A percentile compares a stretch with the other conserved stretches of the same genome.
Evolutionary conservation across 768 basidiomycete genomes (phyloP).

Genomic region (Podaxis sp.): DNA sequence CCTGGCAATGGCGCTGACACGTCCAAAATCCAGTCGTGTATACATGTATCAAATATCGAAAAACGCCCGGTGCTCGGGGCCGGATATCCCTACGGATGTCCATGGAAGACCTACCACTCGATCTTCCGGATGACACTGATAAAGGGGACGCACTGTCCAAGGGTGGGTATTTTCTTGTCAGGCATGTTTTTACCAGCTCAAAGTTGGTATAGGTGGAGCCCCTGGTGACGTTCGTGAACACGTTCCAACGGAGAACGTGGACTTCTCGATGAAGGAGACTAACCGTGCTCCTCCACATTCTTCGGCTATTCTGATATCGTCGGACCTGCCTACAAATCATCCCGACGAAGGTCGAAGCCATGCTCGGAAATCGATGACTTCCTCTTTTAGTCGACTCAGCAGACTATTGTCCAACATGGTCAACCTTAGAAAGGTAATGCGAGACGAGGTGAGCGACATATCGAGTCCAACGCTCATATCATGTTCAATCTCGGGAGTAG

Average conservation of each 20-base stretch:
- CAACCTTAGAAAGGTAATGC: conserved; percentile 55
- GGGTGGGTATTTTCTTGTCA: conserved; percentile 51
- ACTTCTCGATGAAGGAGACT: background rate
- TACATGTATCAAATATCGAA: conserved; percentile 54
- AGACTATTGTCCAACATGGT: conserved; percentile 53
- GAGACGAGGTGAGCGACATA: conserved; percentile 53
- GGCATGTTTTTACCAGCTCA: background rate
- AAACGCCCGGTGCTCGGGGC: conserved; percentile 50
- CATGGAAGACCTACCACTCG: conserved; percentile 38
- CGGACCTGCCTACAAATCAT: background rate
- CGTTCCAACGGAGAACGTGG: background rate
- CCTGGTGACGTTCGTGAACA: background rate
- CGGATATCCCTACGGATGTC: conserved; percentile 54
- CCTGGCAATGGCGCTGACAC: background rate
- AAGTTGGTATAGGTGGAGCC: background rate
- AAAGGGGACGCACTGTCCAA: conserved; percentile 28
- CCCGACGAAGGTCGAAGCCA: conserved; percentile 11
- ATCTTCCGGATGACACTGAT: conserved; percentile 28
- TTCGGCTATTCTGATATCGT: background rate
- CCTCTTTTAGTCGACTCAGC: conserved; percentile 40
- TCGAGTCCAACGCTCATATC: background rate
- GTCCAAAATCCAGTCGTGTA: conserved; percentile 41
- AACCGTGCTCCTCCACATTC: background rate
- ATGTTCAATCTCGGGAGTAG: conserved; percentile 28
- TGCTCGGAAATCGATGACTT: conserved; percentile 23